Conservation (phyloP, 148 eudicot species). For the Beta vulgaris region DNA sequence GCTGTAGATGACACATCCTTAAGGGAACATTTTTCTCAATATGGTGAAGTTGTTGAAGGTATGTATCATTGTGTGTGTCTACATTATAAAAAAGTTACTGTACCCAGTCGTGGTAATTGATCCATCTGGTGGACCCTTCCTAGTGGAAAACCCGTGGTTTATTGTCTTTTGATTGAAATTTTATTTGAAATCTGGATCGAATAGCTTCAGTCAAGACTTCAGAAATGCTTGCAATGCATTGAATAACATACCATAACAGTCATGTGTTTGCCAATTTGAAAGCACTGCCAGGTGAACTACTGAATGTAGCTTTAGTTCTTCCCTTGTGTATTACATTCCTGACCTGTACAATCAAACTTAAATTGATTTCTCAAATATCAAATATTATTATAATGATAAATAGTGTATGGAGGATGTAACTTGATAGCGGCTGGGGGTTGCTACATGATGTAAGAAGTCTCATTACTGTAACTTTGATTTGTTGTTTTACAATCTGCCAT, state of each 20-base stretch:
- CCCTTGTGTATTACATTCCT: neutral
- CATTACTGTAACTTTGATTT: too few relatives aligned
- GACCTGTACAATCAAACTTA: neutral
- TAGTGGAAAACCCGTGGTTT: neutral
- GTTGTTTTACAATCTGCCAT: neutral
- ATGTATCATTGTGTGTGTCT: neutral
- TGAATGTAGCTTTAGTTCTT: neutral
- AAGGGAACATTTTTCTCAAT: slow-evolving; percentile 52
- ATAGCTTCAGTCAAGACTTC: neutral
- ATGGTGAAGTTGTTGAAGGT: slow-evolving; percentile 90
- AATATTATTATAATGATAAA: neutral
- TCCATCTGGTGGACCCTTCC: neutral
- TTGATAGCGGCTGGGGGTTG: neutral
- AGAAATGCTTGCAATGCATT: neutral
- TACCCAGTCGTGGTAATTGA: neutral
- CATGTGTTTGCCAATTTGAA: neutral
- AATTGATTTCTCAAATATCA: neutral
- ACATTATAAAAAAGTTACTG: neutral
- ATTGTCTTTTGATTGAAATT: neutral
- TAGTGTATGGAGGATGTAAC: neutral
- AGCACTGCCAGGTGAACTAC: neutral
- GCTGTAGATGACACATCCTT: slow-evolving; percentile 52
- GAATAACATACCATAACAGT: too few relatives aligned
- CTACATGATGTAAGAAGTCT: neutral
- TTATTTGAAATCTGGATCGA: neutral